These are phyloP conservation scores for Apiospora malaysiana DNA, from an alignment of 2,329 filamentous ascomycete genomes.

Conservation along the genomic window DNA sequence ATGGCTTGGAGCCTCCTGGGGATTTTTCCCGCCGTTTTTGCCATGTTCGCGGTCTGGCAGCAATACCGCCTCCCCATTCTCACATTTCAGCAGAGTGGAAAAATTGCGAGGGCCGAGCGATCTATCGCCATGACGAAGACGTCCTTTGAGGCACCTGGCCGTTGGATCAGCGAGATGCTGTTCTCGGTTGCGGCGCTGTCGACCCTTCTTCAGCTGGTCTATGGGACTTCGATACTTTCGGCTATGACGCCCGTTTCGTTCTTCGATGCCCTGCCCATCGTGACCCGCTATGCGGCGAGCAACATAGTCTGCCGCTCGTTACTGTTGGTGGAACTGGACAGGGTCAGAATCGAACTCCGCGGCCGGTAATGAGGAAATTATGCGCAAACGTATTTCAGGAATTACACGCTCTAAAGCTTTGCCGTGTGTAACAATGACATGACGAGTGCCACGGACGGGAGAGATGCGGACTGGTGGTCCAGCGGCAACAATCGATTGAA, in stretches of 20 bases:
- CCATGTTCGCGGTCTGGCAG: background rate
- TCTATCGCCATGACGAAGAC: background rate
- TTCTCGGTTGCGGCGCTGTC: background rate
- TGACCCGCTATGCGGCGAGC: background rate
- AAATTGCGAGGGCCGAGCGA: background rate
- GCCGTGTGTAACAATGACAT: no score
- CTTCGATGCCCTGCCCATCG: background rate
- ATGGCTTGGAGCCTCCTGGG: background rate
- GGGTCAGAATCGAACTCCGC: background rate
- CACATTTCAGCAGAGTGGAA: background rate
- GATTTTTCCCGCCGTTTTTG: background rate
- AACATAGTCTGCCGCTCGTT: background rate
- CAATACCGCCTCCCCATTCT: background rate
- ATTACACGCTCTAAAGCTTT: no score
- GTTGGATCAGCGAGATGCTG: background rate
- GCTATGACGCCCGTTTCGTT: background rate
- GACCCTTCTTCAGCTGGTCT: background rate
- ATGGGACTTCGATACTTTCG: background rate
- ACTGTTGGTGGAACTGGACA: background rate
- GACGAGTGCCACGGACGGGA: no score
- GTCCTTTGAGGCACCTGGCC: background rate
- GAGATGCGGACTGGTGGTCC: no score
- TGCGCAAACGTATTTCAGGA: no score
- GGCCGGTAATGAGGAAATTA: background rate
- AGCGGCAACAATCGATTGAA: no score